Evolutionary conservation across 768 basidiomycete genomes (phyloP), one percentile per base, ranked within the genome.

Genomic region (Crepidotus variabilis): DNA sequence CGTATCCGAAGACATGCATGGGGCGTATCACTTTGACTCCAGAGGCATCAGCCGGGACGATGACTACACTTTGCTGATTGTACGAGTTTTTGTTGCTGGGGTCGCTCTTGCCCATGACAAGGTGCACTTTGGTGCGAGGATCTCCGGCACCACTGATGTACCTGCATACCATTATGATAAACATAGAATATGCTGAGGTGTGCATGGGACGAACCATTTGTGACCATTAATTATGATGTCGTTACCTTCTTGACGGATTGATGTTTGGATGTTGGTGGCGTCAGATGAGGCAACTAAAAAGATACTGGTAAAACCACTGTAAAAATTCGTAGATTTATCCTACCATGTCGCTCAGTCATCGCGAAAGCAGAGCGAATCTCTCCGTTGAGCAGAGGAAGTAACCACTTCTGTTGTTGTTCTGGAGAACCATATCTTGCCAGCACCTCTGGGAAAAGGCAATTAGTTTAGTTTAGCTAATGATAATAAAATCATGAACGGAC

Each of bases 141-240:
- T 98, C 94, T 16, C 94, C 94, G 6, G 95, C 96, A 50, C 95
- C 95, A 24, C 92, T 94, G 69, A 98, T 98, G 90, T 92, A 98
- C 92, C 90, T 94, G 57, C 9, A 23, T 56, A 39, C 23, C 43
- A 6, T 43, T 18, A 57, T 20, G 28, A 21, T 47, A 20, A 57
- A 45, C 23, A 11, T n/a, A 35, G 10, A 20, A 18, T 45, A 23
- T 18, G 50, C 24, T 9, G 35, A 43, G 51, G 55, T 48, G 35
- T 13, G 34, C 20, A 43, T 6, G n/a, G 28, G 28, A 36, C 68
- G 21, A 56, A 91, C 95, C 96, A 98, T 81, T 99, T 99, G 73
- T 94, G 93, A 0, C 95, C 97, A 64, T 90, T 95, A 58, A 99
- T 86, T 60, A 96, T 87, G 60, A 98, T 92, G 59, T 94, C 87